Base-by-base conservation (phyloP, 306 rosid species). In the Quercus dentata region DNA sequence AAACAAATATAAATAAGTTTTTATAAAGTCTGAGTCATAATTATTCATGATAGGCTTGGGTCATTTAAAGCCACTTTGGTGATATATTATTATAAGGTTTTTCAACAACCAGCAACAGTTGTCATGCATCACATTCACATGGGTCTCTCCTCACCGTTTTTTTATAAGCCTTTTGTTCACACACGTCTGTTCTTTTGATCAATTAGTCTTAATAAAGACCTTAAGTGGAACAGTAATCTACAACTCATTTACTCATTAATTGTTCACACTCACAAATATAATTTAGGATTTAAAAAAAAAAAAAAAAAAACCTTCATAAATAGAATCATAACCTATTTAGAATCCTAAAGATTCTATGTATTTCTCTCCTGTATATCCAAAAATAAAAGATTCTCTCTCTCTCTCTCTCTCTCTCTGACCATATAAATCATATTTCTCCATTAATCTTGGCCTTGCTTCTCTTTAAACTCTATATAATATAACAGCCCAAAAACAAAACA, bases 321-420 rank as follows among this genome's bases (percentile, higher is more conserved):
- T 9, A 69, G 74, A 83, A 55, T 73, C 72, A 11, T 52, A 69
- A 31, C 31, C 49, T 11, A 71, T 9, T n/a, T 69, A 55, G 80
- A 58, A 59, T 31, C n/a, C 13, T 13, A 11, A 4, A 72, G 68
- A 87, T 81, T 51, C 81, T 69, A 41, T 2, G 46, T 41, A 41
- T 41, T 41, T 41, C 68, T 56, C 12, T 65, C 71, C 14, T 30
- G 56, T 67, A 71, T 41, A 13, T 3, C 12, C 25, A 11, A 79
- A 82, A 81, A 83, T 77, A 88, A 85, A 41, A 41, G 12, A 84
- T 89, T 86, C 79, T 61, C 58, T 19, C 15, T 64, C 10, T 62
- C 87, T 83, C 81, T 85, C 89, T 80, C 52, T 78, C 78, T 63
- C 81, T 69, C 46, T 44, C 10, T 21, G 46, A 33, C 2, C 75